Evolutionary conservation across 768 basidiomycete genomes (phyloP), one percentile per base, ranked within the genome.

Genomic region (Suillus placidus): DNA sequence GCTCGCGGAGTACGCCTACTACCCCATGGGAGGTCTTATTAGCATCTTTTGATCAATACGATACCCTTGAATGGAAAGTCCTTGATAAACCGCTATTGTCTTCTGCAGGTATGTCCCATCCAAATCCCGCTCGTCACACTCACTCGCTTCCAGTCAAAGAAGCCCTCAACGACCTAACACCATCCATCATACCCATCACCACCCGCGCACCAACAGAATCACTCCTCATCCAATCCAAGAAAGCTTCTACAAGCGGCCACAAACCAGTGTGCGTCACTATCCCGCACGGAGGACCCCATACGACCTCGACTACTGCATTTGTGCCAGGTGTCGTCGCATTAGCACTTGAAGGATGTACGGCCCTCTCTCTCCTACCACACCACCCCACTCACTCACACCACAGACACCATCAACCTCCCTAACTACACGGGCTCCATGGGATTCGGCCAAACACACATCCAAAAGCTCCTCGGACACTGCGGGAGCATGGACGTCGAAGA

Each of bases 361-460:
- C n/a, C 18, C 61, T 38, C 40, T 49, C n/a, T 30, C 62, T 38
- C 38, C 10, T 38, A 47, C 2, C 47, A 23, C 1, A n/a, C 26
- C 0, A 30, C 30, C 14, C 7, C 2, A 18, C 51, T 52, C 14
- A 52, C 26, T 23, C 26, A 30, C 16, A 56, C 40, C 47, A 62
- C 70, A 87, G 90, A 88, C 68, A 87, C 85, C 0, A 64, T 91
- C 8, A 86, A 85, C 2, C 65, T 84, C 10, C 85, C 87, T 1
- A 90, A 90, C 72, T 92, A 92, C 71, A 87, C 85, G 0, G 91
- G 91, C 0, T 88, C 88, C 1, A 74, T 83, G 38, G 91, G 91
- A 3, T 91, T 80, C 65, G 90, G 90, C 0, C 85, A 92, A 67
- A 78, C 72, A 20, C 81, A 81, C n/a, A 78, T 91, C 43, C 82